A percentile compares a stretch with the other conserved stretches of the same genome.
These are phyloP conservation scores for Claviceps cyperi DNA, from an alignment of 2,329 filamentous ascomycete species.

Conservation along the genomic window DNA sequence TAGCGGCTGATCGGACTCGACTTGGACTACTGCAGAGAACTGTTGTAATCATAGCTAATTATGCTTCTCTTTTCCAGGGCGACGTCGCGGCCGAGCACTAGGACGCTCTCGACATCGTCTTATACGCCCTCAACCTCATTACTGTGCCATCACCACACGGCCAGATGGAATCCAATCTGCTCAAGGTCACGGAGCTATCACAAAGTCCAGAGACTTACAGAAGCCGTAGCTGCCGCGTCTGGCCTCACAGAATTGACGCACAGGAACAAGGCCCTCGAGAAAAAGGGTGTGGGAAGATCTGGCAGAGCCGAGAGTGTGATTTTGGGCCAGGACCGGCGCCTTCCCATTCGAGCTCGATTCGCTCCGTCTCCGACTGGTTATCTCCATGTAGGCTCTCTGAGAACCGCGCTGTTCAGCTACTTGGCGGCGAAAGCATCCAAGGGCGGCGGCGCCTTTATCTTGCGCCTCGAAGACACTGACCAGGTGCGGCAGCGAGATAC, in stretches of 20 bases:
- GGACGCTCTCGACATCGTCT: not conserved
- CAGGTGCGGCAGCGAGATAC: slow-evolving; percentile 44
- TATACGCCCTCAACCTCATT: not conserved
- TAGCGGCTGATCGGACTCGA: too few relatives aligned
- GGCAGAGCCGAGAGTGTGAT: slow-evolving; percentile 13
- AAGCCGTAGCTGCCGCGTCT: not conserved
- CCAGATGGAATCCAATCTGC: not conserved
- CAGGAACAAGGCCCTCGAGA: slow-evolving; percentile 12
- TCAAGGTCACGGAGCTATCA: not conserved
- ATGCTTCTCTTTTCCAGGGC: not conserved
- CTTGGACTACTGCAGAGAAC: too few relatives aligned
- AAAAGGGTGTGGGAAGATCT: slow-evolving; percentile 3
- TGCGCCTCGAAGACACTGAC: slow-evolving; percentile 92
- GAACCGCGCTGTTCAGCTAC: slow-evolving; percentile 93
- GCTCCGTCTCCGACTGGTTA: slow-evolving; percentile 92
- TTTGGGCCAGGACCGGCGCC: slow-evolving; percentile 38
- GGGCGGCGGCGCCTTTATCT: slow-evolving; percentile 74
- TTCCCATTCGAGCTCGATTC: slow-evolving; percentile 50
- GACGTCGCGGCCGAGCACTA: not conserved
- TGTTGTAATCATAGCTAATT: not conserved
- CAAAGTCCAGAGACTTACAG: not conserved
- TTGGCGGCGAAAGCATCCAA: slow-evolving; percentile 69
- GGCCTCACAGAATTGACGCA: slow-evolving; percentile 9
- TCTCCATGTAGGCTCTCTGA: slow-evolving; percentile 77
- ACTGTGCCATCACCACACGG: not conserved